Base-by-base conservation (phyloP, 805 yeast genomes). In the Metschnikowia cubensis region DNA sequence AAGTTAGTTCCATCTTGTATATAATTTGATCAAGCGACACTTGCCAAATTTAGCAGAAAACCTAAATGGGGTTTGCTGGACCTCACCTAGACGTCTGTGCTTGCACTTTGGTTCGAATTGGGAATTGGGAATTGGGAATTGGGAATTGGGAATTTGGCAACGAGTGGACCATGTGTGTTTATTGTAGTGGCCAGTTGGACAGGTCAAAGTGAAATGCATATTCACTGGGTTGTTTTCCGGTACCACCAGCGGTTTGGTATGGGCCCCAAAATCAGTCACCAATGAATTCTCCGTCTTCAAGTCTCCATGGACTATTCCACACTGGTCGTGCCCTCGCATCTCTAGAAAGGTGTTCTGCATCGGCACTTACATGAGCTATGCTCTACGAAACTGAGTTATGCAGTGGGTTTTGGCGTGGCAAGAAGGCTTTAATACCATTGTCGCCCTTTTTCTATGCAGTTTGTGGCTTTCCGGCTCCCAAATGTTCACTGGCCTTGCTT, bases 141-240 rank as follows among this genome's bases (percentile, higher is more conserved):
- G n/a, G n/a, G n/a, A n/a, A n/a, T n/a, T n/a, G n/a, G n/a, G n/a
- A n/a, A n/a, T n/a, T n/a, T n/a, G n/a, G n/a, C n/a, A n/a, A n/a
- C n/a, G n/a, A n/a, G n/a, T n/a, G n/a, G n/a, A n/a, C n/a, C n/a
- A n/a, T n/a, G n/a, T n/a, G n/a, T n/a, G n/a, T n/a, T n/a, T n/a
- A n/a, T n/a, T n/a, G n/a, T n/a, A n/a, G n/a, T n/a, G n/a, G 76
- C 55, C 97, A 75, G 62, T 82, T 88, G 2, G 96, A 87, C 2
- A 92, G 88, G 68, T 94, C 98, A 63, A 91, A 94, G 66, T 85
- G 94, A 61, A 92, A 94, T 0, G 94, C 83, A 59, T 87, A 94
- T 54, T 87, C 92, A 11, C 91, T 87, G 0, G 98, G 61, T 94
- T 92, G 57, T 90, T 94, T 55, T 88, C 96, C 0, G 98, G 97